Evolutionary conservation across 2,329 filamentous ascomycete genomes (phyloP).

Genomic region (Pseudodiploospora longispora): DNA sequence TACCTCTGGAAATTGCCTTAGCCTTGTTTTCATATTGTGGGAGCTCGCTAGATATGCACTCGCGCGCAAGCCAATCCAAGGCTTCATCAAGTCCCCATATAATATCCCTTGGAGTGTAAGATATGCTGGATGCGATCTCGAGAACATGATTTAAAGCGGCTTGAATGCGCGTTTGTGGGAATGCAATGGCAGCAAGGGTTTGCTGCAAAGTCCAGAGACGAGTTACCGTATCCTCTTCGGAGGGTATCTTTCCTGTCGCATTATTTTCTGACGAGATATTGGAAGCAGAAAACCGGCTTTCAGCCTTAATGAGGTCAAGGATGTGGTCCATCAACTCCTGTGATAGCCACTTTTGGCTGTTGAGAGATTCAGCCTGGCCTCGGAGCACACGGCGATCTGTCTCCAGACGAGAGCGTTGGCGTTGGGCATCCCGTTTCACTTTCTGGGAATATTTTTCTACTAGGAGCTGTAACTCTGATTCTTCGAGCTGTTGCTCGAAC

Average conservation of each 20-base stretch:
- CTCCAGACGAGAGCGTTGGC: slow-evolving; percentile 70
- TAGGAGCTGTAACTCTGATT: slow-evolving; percentile 79
- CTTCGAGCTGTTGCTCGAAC: slow-evolving; percentile 80
- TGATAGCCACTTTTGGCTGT: slow-evolving; percentile 71
- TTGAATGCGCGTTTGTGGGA: slow-evolving; percentile 55
- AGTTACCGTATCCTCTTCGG: slow-evolving; percentile 69
- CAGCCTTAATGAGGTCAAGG: slow-evolving; percentile 61
- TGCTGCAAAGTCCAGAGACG: slow-evolving; percentile 80
- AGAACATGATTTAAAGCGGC: slow-evolving; percentile 59
- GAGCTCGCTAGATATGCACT: slow-evolving; percentile 61
- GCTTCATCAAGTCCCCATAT: slow-evolving; percentile 84
- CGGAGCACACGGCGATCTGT: slow-evolving; percentile 80
- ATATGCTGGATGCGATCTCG: slow-evolving; percentile 56
- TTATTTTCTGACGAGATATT: slow-evolving; percentile 38
- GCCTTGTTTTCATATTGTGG: slow-evolving; percentile 55
- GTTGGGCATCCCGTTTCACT: slow-evolving; percentile 67
- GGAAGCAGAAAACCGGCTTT: slow-evolving; percentile 50
- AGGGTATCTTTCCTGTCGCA: slow-evolving; percentile 44
- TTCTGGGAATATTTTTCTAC: slow-evolving; percentile 79
- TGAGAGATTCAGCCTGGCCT: slow-evolving; percentile 65
- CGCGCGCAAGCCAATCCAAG: slow-evolving; percentile 81
- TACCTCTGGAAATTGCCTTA: slow-evolving; percentile 31
- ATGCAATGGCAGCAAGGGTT: slow-evolving; percentile 60
- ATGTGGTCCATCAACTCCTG: slow-evolving; percentile 71
- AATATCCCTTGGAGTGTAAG: slow-evolving; percentile 49